Base-by-base conservation (phyloP, 257 asterid genomes). In the Plectranthus barbatus region DNA sequence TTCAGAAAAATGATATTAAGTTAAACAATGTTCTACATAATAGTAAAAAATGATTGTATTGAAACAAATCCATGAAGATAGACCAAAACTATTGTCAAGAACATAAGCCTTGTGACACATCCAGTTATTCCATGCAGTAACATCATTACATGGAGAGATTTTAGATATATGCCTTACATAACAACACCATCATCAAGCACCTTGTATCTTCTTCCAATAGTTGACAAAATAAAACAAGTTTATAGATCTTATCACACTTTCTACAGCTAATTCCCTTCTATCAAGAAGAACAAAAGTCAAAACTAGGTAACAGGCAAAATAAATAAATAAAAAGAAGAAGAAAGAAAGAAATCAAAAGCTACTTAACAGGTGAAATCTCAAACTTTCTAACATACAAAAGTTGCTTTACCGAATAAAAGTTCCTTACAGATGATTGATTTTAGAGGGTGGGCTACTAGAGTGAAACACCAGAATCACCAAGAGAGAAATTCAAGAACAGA, bases 1-100 rank as follows among this genome's bases (percentile, higher is more conserved):
- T 56, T 47, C 62, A 57, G 61, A 69, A 72, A 61, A 65, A 40
- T 67, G 73, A 59, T 56, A 29, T 33, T 36, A 26, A 69, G 50
- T 21, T 40, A 58, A 60, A 56, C 45, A 33, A n/a, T n/a, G n/a
- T 69, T 37, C 56, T 8, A 6, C 14, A 47, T 62, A 41, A 47
- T 47, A 15, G 62, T 5, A 60, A 11, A 21, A 50, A 42, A 57
- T n/a, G 36, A 20, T 53, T 46, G 11, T 31, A 4, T 3, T 21
- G 23, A 20, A 59, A 31, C 47, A 18, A 41, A 62, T 58, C 29
- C 56, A 42, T 31, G 46, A 17, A 56, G 4, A 21, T 45, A 5
- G 59, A 47, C 31, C 52, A 50, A 36, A 59, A 33, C 14, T 40
- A 67, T 47, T 41, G 52, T 29, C 61, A 44, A 15, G 4, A 56